Evolutionary conservation across 2,329 filamentous ascomycete genomes (phyloP), one percentile per base, ranked within the genome.

Genomic region (Monosporascus sp.): DNA sequence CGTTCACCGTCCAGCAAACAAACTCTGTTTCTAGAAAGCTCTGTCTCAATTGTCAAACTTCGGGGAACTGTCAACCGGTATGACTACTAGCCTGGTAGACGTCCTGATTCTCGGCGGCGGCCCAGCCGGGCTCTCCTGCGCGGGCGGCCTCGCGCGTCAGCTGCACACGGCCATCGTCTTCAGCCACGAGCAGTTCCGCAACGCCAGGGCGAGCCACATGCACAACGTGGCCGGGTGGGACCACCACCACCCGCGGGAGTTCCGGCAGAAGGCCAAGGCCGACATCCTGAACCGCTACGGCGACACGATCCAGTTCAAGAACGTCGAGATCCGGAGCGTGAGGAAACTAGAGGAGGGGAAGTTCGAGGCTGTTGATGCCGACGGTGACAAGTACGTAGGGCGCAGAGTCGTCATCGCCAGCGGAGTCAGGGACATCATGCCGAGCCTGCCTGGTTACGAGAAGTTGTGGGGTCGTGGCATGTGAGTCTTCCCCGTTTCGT

Each of bases 401-500:
- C 71, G 71, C 47, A 85, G 81, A 55, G 51, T 87, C 1, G 75
- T 82, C 0, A 65, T 87, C 0, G 82, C 80, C 0, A 81, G 70
- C 0, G 83, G 84, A 0, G 71, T 80, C 0, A 65, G 61, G 24
- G 83, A 86, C 57, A 58, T 80, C 0, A 61, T 78, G 34, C 78
- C 77, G 0, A 53, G 76, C 16, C 76, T 84, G 2, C 61, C 71
- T 2, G 83, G 83, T 0, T 86, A 81, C 56, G 69, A 58, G 0
- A 77, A 83, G 41, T 78, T 77, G 52, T 86, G 81, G 81, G 77
- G 71, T 8, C 69, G 64, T 45, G 72, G 73, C 31, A 78, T 81
- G 75, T 80, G 57, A 70, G 73, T 67, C 17, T 44, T 45, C 17
- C 26, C 47, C 46, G 3, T 11, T 34, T 7, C 8, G 34, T 50